Percentiles rank a stretch among this genome's conserved stretches.
phyloP scores from a whole-genome alignment of 2,329 filamentous ascomycete genomes.

The Sporothrix schenckii region DNA sequence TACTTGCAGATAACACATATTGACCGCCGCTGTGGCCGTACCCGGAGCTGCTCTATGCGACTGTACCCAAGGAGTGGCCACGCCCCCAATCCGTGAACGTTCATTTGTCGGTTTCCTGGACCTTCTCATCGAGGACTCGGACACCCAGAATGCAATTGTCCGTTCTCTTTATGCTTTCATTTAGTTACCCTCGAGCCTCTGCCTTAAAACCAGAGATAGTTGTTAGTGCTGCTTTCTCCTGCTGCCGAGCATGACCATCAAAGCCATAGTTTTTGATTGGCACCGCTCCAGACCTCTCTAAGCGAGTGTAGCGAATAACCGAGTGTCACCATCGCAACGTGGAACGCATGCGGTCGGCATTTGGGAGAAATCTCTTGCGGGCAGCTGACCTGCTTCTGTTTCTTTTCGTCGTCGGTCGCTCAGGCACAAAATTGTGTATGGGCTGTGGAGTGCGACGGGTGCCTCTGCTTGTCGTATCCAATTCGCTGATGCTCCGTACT shows the following conservation, averaged over 20 bases:
- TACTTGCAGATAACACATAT: conserved; percentile 5
- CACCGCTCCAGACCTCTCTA: background rate
- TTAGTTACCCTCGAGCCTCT: background rate
- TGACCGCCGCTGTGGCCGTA: conserved; percentile 1
- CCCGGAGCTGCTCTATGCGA: background rate
- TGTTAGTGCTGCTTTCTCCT: background rate
- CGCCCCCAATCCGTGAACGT: conserved; percentile 28
- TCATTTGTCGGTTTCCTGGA: conserved; percentile 27
- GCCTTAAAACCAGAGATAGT: background rate
- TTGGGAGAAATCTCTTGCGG: background rate
- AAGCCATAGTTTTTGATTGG: background rate
- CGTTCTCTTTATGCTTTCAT: background rate
- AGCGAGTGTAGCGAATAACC: background rate
- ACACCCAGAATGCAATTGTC: background rate
- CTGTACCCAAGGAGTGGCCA: conserved; percentile 8
- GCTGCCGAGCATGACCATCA: background rate
- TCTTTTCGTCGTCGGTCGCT: conserved; percentile 12
- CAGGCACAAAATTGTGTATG: background rate
- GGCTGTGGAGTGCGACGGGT: background rate
- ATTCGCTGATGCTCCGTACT: background rate
- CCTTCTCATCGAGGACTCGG: no score
- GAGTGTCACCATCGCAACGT: background rate
- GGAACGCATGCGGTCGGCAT: background rate
- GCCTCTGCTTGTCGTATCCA: background rate
- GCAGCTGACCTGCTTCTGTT: background rate